Evolutionary conservation across 2,329 filamentous ascomycete species (phyloP).

Genomic region (Penicillium sp.): DNA sequence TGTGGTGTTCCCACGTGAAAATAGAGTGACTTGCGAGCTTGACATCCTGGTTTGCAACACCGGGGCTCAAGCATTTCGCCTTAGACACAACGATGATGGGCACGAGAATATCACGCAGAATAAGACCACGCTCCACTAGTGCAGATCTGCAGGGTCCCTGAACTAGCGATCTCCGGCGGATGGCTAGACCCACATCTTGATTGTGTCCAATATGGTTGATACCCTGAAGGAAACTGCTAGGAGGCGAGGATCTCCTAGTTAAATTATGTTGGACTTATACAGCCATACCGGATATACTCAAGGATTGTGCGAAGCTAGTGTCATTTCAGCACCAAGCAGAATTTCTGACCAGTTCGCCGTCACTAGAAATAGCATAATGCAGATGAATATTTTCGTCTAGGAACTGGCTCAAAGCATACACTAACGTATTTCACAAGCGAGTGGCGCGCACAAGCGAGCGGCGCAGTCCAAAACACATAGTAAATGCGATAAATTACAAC

Average conservation of each 20-base stretch:
- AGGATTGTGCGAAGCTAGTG: neutral
- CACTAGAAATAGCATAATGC: neutral
- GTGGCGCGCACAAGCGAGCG: no score
- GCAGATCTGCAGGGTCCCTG: neutral
- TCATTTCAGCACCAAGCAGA: neutral
- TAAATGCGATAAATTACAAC: no score
- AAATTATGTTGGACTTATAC: neutral
- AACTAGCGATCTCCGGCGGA: neutral
- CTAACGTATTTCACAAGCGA: neutral
- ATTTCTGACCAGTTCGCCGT: neutral
- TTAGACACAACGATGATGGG: neutral
- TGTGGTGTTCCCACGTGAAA: neutral
- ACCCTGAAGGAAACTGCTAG: neutral
- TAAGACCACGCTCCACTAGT: neutral
- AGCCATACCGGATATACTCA: neutral
- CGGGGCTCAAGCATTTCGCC: neutral
- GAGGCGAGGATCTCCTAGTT: neutral
- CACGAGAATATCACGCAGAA: neutral
- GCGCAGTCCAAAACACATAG: no score
- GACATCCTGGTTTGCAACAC: neutral
- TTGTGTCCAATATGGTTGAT: neutral
- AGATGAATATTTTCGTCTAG: neutral
- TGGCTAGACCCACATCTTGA: neutral
- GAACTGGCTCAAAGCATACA: neutral
- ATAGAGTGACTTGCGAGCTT: neutral